Conservation (phyloP, 345 rosid genomes). For the Punica granatum region DNA sequence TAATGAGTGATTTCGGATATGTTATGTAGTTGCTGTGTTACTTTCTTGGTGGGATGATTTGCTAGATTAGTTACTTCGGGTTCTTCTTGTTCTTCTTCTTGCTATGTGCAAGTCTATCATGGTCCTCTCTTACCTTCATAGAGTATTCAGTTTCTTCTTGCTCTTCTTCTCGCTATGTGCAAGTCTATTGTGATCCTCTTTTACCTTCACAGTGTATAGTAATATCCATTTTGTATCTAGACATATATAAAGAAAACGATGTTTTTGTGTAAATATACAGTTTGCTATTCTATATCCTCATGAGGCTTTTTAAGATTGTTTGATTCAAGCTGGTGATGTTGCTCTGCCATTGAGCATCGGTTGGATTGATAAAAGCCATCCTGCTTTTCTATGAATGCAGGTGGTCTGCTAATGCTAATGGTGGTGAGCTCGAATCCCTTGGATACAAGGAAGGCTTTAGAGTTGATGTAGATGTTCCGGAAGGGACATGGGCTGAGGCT, state of each 20-base stretch:
- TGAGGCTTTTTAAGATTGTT: not conserved
- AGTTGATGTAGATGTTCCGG: conserved; percentile 90
- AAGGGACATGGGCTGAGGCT: conserved; percentile 77
- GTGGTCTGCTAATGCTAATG: conserved; percentile 62
- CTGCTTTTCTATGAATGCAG: conserved; percentile 27
- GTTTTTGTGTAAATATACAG: not conserved
- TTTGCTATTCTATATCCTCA: not conserved
- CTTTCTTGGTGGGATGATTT: not conserved
- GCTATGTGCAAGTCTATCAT: too few relatives aligned
- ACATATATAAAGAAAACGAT: not conserved
- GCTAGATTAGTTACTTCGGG: not conserved
- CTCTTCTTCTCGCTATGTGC: too few relatives aligned
- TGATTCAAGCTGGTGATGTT: not conserved
- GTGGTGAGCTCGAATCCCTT: conserved; percentile 63
- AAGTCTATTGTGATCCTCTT: too few relatives aligned
- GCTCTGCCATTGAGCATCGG: not conserved
- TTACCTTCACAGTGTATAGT: too few relatives aligned
- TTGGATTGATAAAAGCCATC: not conserved
- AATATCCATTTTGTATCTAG: too few relatives aligned
- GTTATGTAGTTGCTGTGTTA: not conserved
- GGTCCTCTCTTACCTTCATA: not conserved
- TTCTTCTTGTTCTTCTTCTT: not conserved
- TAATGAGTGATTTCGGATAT: not conserved
- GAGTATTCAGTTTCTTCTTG: too few relatives aligned
- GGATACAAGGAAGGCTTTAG: conserved; percentile 85